A percentile compares a stretch with the other conserved stretches of the same genome.
Conservation (phyloP, 768 basidiomycete species). For the Mycena crocata region DNA sequence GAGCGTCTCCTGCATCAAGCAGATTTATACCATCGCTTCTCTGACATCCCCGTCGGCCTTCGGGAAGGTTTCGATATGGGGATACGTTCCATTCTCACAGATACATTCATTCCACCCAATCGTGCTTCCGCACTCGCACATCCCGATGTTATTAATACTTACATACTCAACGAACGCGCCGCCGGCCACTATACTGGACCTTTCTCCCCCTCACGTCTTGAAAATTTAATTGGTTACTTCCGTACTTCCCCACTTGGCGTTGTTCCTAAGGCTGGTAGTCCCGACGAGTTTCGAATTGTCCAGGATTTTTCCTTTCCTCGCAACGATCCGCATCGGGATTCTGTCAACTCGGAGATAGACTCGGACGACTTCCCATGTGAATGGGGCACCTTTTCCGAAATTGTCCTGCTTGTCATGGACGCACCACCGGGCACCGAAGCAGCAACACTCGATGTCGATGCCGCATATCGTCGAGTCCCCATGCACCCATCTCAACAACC, state of each 20-base stretch:
- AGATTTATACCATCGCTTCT: constrained; percentile 29
- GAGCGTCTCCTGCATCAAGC: constrained; percentile 16
- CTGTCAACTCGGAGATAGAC: constrained; percentile 41
- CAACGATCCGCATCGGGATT: constrained; percentile 25
- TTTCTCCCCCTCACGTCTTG: constrained; percentile 24
- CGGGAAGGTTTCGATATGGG: constrained; percentile 40
- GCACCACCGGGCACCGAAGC: constrained; percentile 48
- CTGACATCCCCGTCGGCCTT: constrained; percentile 37
- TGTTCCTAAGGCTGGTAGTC: constrained; percentile 28
- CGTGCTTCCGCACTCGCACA: constrained; percentile 32
- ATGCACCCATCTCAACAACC: constrained; percentile 40
- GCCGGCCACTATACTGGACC: constrained; percentile 28
- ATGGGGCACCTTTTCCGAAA: constrained; percentile 46
- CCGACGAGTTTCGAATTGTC: constrained; percentile 35
- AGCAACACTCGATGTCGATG: constrained; percentile 50
- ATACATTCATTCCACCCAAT: constrained; percentile 38
- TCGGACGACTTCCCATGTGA: constrained; percentile 36
- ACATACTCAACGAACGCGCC: constrained; percentile 29
- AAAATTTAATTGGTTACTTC: constrained; percentile 40
- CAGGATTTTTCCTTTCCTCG: constrained; percentile 34
- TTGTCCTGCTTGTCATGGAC: constrained; percentile 35
- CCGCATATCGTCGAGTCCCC: constrained; percentile 48
- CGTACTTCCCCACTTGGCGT: constrained; percentile 40
- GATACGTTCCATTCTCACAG: constrained; percentile 4
- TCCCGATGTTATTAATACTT: constrained; percentile 22